Evolutionary conservation across 2,329 filamentous ascomycete genomes (phyloP).

Genomic region (Davidsoniella eucalypti): DNA sequence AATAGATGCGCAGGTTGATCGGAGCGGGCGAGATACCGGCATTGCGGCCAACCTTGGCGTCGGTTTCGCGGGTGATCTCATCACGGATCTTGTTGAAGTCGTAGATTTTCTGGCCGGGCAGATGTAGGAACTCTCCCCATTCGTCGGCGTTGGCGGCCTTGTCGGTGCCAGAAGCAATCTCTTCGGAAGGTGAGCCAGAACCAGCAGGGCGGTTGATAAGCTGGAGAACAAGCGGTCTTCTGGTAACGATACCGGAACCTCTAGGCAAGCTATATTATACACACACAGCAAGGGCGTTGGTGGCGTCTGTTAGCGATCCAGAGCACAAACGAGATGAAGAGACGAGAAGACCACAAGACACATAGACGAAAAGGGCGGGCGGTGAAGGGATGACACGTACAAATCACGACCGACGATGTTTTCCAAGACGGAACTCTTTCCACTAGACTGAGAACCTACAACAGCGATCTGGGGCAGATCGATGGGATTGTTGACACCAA

Average conservation of each 20-base stretch:
- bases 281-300: slow-evolving; percentile 16
- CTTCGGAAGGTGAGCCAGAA: slow-evolving; percentile 55
- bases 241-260: slow-evolving; percentile 93
- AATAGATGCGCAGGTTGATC: slow-evolving; percentile 97
- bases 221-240: slow-evolving; percentile 88
- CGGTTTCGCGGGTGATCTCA: slow-evolving; percentile 92
- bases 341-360: neutral
- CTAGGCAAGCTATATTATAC: slow-evolving; percentile 72
- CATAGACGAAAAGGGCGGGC: neutral
- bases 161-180: slow-evolving; percentile 53
- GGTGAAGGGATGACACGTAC: slow-evolving; percentile 38
- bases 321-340: neutral
- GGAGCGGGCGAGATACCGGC: slow-evolving; percentile 90
- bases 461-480: slow-evolving; percentile 96
- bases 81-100: slow-evolving; percentile 98
- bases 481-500: slow-evolving; percentile 98
- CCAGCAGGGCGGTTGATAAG: slow-evolving; percentile 80
- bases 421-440: slow-evolving; percentile 97
- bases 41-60: slow-evolving; percentile 91
- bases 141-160: slow-evolving; percentile 84
- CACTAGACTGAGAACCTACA: slow-evolving; percentile 95
- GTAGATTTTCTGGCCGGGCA: slow-evolving; percentile 91
- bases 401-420: slow-evolving; percentile 99
- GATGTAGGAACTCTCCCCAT: slow-evolving; percentile 97
- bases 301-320: slow-evolving; percentile 8